Base-by-base conservation (phyloP, 2,329 filamentous ascomycete species). In the Knoxdaviesia capensis region DNA sequence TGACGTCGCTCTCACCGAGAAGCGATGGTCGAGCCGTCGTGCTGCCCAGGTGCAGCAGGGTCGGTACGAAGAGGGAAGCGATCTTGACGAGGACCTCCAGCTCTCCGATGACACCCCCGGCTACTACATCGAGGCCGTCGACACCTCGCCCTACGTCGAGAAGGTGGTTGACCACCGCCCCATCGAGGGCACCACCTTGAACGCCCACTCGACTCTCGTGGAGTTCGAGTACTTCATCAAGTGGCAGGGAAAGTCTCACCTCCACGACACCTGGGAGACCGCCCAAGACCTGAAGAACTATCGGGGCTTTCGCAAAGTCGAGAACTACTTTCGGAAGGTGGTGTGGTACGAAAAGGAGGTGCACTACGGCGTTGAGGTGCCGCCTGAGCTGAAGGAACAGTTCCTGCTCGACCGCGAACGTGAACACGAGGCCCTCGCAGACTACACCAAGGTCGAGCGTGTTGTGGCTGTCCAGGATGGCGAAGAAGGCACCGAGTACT, bases 331-430 rank as follows among this genome's bases (percentile, higher is more conserved):
- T 59, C 77, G 79, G 51, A 92, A 87, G 56, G 67, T 80, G 36
- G 76, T 94, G 41, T 72, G 80, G 48, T 74, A 81, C 49, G 86
- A 94, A 53, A 71, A 92, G 43, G 74, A 80, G 45, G 74, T 92
- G 56, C 70, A 76, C 45, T 74, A 79, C 49, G 81, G 83, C 34
- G 74, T 85, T 7, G 78, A 86, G 39, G 71, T 85, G 36, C 74
- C 80, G 8, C 80, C 80, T 1, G 85, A 96, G 61, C 83, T 88
- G 50, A 80, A 82, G 47, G 85, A 96, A 59, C 87, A 92, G 58
- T 94, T 87, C 69, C 83, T 86, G 56, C 74, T 98, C n/a, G 86
- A 96, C 53, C 80, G 86, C 41, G 90, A 98, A 61, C 77, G 86
- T 45, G 82, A 90, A 48, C 75, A 86, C 45, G 87, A 96, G 56